Conservation (phyloP, 768 basidiomycete species). For the Leccinum rimulosum region DNA sequence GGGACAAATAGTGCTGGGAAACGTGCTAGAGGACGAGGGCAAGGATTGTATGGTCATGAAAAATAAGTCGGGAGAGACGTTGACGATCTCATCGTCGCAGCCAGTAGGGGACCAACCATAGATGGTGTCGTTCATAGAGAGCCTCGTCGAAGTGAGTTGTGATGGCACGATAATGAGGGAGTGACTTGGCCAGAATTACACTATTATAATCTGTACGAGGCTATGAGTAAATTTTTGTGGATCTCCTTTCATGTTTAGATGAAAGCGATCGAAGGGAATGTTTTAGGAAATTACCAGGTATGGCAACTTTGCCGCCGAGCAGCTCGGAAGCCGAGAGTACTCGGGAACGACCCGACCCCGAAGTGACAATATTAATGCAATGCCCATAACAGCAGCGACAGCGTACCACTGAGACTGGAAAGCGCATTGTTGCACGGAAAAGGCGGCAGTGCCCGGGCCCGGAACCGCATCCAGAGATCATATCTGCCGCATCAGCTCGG, state of each 20-base stretch:
- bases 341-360: background rate
- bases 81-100: slow-evolving; percentile 29
- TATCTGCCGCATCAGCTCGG: background rate
- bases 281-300: background rate
- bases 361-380: background rate
- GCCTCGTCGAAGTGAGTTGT: slow-evolving; percentile 6
- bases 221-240: background rate
- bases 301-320: slow-evolving; percentile 13
- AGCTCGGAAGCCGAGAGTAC: background rate
- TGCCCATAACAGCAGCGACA: background rate
- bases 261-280: background rate
- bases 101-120: slow-evolving; percentile 29
- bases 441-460: no score
- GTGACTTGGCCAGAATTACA: background rate
- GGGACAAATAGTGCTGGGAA: slow-evolving; percentile 14
- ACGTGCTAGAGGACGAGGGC: background rate
- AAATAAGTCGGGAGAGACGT: slow-evolving; percentile 18
- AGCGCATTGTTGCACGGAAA: slow-evolving; percentile 10
- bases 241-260: background rate
- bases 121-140: slow-evolving; percentile 10
- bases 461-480: no score
- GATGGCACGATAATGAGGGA: background rate
- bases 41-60: slow-evolving; percentile 8
- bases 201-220: background rate
- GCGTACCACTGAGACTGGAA: background rate